Base-by-base conservation (phyloP, 2,329 filamentous ascomycete species). In the Ophiosphaerella korrae region DNA sequence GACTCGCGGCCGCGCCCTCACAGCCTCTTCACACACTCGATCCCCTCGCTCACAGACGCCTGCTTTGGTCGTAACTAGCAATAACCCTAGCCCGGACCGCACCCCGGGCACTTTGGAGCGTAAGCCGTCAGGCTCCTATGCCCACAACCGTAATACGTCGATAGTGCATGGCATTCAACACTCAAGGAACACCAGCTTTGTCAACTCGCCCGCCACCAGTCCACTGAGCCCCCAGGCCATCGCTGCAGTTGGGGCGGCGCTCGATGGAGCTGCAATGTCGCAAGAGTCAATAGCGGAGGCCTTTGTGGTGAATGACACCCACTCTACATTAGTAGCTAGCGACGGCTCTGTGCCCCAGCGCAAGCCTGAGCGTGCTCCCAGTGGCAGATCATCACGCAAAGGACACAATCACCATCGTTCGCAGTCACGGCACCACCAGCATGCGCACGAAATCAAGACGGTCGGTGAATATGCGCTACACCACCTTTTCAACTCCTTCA, bases 381-480 rank as follows among this genome's bases (percentile, higher is more conserved):
- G 77, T 64, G 80, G 79, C 48, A 89, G 84, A 71, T 78, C 84
- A 40, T 85, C 88, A 59, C 84, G 88, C 65, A 88, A 92, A 55
- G 87, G 90, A 69, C 88, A 89, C 67, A 86, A 92, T 67, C 88
- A 87, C 62, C 90, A 89, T 13, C 87, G 91, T 66, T 93, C 89
- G 32, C 83, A 82, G 59, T 83, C 82, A 33, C 74, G 81, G 52
- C 87, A 87, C 43, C 82, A 85, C 48, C 84, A 88, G 64, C 77
- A 81, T 45, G 80, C 86, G 62, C 84, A 85, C 45, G 90, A 96
- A 57, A 84, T 88, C 58, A 96, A 93, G 75, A 97, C 92, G 0
- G 92, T 97, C n/a, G 92, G 92, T 48, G 94, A 99, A 78, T 97
- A 96, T 82, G 94, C 94, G 16, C 80, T 99, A 53, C 93, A 97